Evolutionary conservation across 208 protist species (phyloP), one percentile per base, ranked within the genome.

Genomic region (Phytomonas francai): DNA sequence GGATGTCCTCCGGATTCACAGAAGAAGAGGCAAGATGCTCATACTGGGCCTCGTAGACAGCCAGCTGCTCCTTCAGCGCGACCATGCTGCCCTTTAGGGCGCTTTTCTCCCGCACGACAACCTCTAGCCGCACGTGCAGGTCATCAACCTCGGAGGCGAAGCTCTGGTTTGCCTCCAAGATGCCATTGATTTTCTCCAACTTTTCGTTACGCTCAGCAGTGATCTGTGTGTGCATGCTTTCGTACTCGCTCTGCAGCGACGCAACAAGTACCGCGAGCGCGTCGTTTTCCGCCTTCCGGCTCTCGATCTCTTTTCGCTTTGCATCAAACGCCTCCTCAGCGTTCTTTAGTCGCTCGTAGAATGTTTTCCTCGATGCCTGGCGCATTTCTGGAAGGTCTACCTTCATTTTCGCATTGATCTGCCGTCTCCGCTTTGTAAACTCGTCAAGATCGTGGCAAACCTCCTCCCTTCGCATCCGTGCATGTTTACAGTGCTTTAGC

Each of bases 31-130:
- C 78, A 59, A 92, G 88, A 34, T 70, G 63, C n/a, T 80, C 63
- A 25, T 92, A 83, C 59, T 88, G 79, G 4, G 65, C 67, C 12
- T 85, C 79, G 74, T 93, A 96, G 30, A 76, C 64, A 30, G 82
- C 68, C 1, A 93, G 60, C 73, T 96, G 85, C 72, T 91, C 57
- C 76, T 81, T 57, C 36, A 93, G 69, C 2, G 66, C 25, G 1
- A 65, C 60, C 60, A 73, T 73, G 27, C 62, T 59, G 63, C 75
- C 79, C 59, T 83, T 65, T 30, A 84, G 62, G 11, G 67, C 66
- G 45, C 78, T 67, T 32, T 72, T 77, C 79, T 93, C 85, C 1
- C 77, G 81, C 6, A 80, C 74, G 45, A 83, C 72, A 16, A 83
- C 65, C 32, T 84, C 51, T 7, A 89, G 71, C 49, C 78, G 71